Evolutionary conservation across 2,329 filamentous ascomycete genomes (phyloP), one percentile per base, ranked within the genome.

Genomic region (Trichoderma hamatum): DNA sequence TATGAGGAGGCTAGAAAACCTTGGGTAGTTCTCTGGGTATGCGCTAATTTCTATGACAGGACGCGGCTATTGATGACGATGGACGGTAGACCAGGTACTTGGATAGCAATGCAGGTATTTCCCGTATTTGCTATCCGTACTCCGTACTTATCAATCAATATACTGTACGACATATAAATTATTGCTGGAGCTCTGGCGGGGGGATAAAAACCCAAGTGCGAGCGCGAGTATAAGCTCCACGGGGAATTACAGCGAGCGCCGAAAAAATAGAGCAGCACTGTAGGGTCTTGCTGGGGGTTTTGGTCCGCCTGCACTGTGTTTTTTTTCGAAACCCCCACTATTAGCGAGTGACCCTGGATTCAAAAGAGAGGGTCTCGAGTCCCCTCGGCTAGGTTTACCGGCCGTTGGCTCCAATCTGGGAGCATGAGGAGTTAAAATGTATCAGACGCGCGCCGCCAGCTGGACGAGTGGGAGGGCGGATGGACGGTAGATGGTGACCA

Each of bases 301-400:
- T 36, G 51, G 52, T 55, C 3, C 51, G 10, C 39, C 26, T 28
- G n/a, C 54, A 21, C 30, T 51, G 46, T 19, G 9, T 26, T 46
- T 65, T 65, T 34, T 64, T 54, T 34, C 14, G n/a, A 5, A 2
- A 9, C 30, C 43, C 61, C 61, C 61, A 54, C 61, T 32, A 21
- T 21, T 28, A 49, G 43, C 14, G n/a, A 49, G n/a, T 21, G 49
- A 54, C 62, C 62, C 62, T 46, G 19, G 34, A 49, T 14, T 46
- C 26, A 56, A 49, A 36, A 5, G n/a, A 46, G 6, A 43, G 24
- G 36, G 39, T n/a, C 39, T 13, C 5, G 28, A 56, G 34, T 24
- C 51, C 51, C 62, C 52, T 66, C 62, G 62, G 62, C 55, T 66
- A 66, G 26, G 36, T 49, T 56, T 56, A 34, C 62, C 62, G 62